A percentile compares a stretch with the other conserved stretches of the same genome.
Evolutionary conservation across 208 protist species (phyloP).

Genomic region (Wallacemonas collosoma): DNA sequence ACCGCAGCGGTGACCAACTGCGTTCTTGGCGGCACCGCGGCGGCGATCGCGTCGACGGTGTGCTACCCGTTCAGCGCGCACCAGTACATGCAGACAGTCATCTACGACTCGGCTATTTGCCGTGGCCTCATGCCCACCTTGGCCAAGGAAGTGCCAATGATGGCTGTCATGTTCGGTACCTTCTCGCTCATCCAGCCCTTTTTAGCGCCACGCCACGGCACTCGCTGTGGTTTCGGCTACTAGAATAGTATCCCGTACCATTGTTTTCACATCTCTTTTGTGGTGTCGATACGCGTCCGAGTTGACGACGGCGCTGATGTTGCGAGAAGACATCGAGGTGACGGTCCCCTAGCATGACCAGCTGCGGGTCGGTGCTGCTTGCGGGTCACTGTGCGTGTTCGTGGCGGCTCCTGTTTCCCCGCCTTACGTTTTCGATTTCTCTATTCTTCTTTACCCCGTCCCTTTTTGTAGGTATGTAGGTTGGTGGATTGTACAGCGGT

Average conservation of each 20-base stretch:
- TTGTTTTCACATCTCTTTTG: not conserved
- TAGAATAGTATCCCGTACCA: constrained; percentile 20
- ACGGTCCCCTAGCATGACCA: too few species aligned
- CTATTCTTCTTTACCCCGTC: constrained; percentile 12
- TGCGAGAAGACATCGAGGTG: too few species aligned
- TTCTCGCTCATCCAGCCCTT: constrained; percentile 84
- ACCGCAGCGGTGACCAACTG: constrained; percentile 61
- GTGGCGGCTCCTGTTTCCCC: constrained; percentile 6
- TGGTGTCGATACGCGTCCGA: not conserved
- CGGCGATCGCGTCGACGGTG: constrained; percentile 79
- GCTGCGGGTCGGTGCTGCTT: too few species aligned
- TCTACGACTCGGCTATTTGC: constrained; percentile 90
- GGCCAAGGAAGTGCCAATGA: constrained; percentile 89
- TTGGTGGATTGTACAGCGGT: constrained; percentile 4
- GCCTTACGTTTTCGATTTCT: constrained; percentile 13
- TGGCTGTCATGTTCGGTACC: constrained; percentile 79
- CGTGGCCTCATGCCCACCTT: constrained; percentile 75
- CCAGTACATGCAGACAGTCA: constrained; percentile 89
- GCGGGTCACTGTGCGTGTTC: too few species aligned
- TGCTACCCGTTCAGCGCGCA: constrained; percentile 89
- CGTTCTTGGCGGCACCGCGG: constrained; percentile 72
- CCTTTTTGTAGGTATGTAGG: constrained; percentile 16
- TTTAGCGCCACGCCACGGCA: constrained; percentile 75
- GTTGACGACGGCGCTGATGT: too few species aligned
- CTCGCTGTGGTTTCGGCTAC: constrained; percentile 88